Percentiles rank a stretch among this genome's conserved stretches.
Evolutionary conservation across 164 flowering plant genomes (phyloP).

Genomic region (Dillenia turbinata): DNA sequence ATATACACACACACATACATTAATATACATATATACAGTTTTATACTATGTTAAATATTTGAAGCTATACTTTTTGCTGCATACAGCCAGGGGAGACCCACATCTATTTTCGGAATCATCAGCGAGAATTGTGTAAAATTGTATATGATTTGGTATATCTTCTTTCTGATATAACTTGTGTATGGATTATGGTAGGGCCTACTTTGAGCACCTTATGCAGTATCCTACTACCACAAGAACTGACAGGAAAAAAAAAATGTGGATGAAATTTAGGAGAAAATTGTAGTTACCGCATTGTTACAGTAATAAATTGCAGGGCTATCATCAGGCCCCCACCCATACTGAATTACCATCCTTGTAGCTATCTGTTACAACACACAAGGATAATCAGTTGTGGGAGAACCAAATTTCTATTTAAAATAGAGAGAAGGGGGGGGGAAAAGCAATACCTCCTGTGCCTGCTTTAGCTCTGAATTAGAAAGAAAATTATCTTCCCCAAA

Average conservation of each 20-base stretch:
- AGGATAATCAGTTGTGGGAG: background rate
- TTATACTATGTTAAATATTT: too few relatives aligned
- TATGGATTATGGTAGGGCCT: too few relatives aligned
- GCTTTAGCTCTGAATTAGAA: constrained; percentile 65
- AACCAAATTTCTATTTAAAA: background rate
- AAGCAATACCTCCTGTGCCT: constrained; percentile 79
- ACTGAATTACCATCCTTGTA: constrained; percentile 91
- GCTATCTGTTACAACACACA: constrained; percentile 62
- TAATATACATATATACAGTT: too few relatives aligned
- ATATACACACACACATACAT: too few relatives aligned
- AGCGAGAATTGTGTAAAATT: too few relatives aligned
- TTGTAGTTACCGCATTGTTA: constrained; percentile 57
- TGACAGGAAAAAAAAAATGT: background rate
- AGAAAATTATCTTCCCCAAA: constrained; percentile 90
- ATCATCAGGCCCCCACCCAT: constrained; percentile 97
- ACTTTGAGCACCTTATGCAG: too few relatives aligned
- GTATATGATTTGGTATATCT: too few relatives aligned
- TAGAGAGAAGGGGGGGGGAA: constrained; percentile 2
- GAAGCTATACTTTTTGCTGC: too few relatives aligned
- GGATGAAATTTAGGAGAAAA: constrained; percentile 7
- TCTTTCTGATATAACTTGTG: too few relatives aligned
- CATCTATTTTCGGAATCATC: too few relatives aligned
- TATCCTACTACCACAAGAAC: background rate
- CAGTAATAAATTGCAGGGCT: constrained; percentile 70
- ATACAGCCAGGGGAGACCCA: too few relatives aligned